Conservation (phyloP, 257 asterid species). For the Primulina tabacum region DNA sequence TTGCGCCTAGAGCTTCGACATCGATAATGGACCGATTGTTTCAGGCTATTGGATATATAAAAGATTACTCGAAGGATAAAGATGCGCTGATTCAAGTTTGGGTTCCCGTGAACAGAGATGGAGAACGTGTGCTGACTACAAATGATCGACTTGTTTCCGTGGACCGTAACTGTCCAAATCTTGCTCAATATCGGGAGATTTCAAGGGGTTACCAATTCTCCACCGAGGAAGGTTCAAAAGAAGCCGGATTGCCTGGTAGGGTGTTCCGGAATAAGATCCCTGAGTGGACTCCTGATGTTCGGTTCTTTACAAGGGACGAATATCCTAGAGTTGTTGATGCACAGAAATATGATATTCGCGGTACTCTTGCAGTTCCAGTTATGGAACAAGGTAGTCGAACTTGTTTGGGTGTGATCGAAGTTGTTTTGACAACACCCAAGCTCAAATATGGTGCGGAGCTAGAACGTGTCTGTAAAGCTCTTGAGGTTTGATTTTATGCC, state of each 20-base stretch:
- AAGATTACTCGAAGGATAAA: constrained; percentile 50
- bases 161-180: constrained; percentile 59
- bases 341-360: constrained; percentile 68
- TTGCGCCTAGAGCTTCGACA: constrained; percentile 57
- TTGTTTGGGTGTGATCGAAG: constrained; percentile 91
- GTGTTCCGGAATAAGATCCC: constrained; percentile 74
- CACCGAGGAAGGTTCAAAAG: constrained; percentile 65
- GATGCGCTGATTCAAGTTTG: constrained; percentile 78
- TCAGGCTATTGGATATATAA: constrained; percentile 54
- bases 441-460: constrained; percentile 73
- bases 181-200: constrained; percentile 65
- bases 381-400: constrained; percentile 73
- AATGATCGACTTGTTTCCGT: constrained; percentile 58
- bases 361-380: constrained; percentile 84
- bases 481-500: constrained; percentile 54
- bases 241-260: constrained; percentile 79
- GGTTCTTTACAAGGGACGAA: constrained; percentile 67
- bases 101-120: constrained; percentile 68
- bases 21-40: constrained; percentile 67
- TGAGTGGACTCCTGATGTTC: constrained; percentile 97
- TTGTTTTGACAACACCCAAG: constrained; percentile 78
- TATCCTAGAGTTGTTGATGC: constrained; percentile 79
- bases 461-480: constrained; percentile 87
- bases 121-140: constrained; percentile 71
- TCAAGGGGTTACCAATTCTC: constrained; percentile 68